A percentile compares a stretch with the other conserved stretches of the same genome.
phyloP scores from a whole-genome alignment of 2,329 filamentous ascomycete species.

The Talaromyces atroroseus region DNA sequence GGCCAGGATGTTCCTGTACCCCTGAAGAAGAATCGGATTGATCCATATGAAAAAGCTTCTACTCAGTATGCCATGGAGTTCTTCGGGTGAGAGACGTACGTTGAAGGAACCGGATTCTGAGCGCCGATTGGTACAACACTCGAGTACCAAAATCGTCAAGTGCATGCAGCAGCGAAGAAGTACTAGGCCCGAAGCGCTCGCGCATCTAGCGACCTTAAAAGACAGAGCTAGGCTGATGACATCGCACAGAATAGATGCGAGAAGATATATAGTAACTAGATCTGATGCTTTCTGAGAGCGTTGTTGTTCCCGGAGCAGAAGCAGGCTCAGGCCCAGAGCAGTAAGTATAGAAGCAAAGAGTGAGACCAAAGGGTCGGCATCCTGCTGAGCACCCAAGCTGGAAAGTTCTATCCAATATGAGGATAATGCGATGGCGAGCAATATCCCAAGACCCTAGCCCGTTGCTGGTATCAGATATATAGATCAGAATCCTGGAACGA shows the following conservation, averaged over 20 bases:
- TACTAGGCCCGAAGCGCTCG: background rate
- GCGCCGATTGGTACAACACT: background rate
- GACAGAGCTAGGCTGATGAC: background rate
- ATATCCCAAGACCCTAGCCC: slow-evolving; percentile 1
- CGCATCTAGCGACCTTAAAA: background rate
- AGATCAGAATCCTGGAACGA: background rate
- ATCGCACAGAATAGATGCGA: slow-evolving; percentile 8
- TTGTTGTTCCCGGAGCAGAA: slow-evolving; percentile 1
- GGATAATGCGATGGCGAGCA: background rate
- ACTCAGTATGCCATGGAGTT: background rate
- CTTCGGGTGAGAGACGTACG: background rate
- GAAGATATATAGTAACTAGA: slow-evolving; percentile 1
- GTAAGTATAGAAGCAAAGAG: background rate
- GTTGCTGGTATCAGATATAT: background rate
- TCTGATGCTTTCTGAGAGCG: slow-evolving; percentile 3
- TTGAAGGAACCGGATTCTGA: background rate
- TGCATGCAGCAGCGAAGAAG: background rate
- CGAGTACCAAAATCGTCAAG: background rate
- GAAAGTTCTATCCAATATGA: background rate
- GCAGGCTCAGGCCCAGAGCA: slow-evolving; percentile 1
- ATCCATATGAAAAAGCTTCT: slow-evolving; percentile 4
- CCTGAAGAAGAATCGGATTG: slow-evolving; percentile 4
- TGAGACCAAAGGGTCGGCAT: background rate
- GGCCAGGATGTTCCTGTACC: background rate
- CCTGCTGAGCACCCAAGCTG: background rate